These are phyloP conservation scores for Domatiomyces catenatus DNA, from an alignment of 2,329 filamentous ascomycete species.

Conservation along the genomic window DNA sequence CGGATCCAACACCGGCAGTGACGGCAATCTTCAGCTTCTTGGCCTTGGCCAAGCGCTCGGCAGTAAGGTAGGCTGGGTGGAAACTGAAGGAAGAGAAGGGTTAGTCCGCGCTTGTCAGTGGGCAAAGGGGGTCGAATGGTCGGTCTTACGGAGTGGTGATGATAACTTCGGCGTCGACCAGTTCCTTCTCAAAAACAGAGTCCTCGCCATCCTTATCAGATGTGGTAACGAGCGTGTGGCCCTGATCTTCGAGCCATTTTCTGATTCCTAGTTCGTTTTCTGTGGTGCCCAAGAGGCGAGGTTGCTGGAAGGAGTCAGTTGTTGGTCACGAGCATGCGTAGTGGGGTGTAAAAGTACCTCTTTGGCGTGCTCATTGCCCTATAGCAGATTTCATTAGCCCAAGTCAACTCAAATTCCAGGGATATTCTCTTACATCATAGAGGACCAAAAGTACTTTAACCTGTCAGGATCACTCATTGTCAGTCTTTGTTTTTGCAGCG, in stretches of 20 bases:
- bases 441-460: conserved; percentile 90
- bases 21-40: conserved; percentile 98
- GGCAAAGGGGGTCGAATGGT: conserved; percentile 17
- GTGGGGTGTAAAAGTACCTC: conserved; percentile 14
- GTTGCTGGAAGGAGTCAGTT: conserved; percentile 30
- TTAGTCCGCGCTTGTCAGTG: too few species aligned
- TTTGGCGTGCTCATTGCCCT: conserved; percentile 70
- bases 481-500: conserved; percentile 36
- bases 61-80: conserved; percentile 95
- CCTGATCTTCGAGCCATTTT: conserved; percentile 94
- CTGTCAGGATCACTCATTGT: conserved; percentile 55
- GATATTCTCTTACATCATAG: conserved; percentile 56
- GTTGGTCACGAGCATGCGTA: conserved; percentile 30
- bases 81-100: conserved; percentile 49
- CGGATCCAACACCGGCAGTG: conserved; percentile 93
- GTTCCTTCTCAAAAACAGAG: conserved; percentile 87
- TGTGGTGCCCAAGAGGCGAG: conserved; percentile 78
- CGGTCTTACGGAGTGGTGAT: conserved; percentile 79
- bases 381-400: conserved; percentile 1
- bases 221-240: conserved; percentile 91
- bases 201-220: conserved; percentile 92
- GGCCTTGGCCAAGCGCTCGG: conserved; percentile 88
- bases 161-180: conserved; percentile 94
- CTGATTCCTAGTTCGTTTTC: conserved; percentile 96
- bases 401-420: not conserved